phyloP scores from a whole-genome alignment of 768 basidiomycete species.

The Boletales sp. region DNA sequence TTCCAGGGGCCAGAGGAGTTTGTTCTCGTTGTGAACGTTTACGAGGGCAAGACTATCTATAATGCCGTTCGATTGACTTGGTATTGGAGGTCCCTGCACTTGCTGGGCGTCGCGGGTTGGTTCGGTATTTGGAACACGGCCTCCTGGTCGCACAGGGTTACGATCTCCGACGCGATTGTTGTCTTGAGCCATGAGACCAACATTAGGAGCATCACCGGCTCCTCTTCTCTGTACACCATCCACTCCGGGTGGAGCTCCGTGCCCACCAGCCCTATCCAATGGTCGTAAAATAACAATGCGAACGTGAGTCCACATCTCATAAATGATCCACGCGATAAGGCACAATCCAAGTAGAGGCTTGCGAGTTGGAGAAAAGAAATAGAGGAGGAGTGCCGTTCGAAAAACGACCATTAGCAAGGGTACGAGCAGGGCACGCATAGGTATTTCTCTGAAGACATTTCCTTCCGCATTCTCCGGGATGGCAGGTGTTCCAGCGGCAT shows the following conservation, averaged over 20 bases:
- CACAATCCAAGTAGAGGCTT: slow-evolving; percentile 68
- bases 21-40: slow-evolving; percentile 56
- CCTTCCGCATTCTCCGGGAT: slow-evolving; percentile 27
- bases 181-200: slow-evolving; percentile 14
- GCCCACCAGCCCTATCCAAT: slow-evolving; percentile 31
- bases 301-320: slow-evolving; percentile 73
- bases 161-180: slow-evolving; percentile 14
- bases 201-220: slow-evolving; percentile 22
- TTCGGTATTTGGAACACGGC: slow-evolving; percentile 13
- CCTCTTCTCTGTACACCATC: slow-evolving; percentile 19
- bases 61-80: slow-evolving; percentile 30
- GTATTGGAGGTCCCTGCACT: slow-evolving; percentile 27
- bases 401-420: slow-evolving; percentile 65
- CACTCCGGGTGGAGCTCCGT: slow-evolving; percentile 18
- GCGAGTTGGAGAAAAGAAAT: slow-evolving; percentile 73
- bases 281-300: slow-evolving; percentile 41
- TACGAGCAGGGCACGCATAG: slow-evolving; percentile 63
- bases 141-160: slow-evolving; percentile 14
- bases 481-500: slow-evolving; percentile 14
- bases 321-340: slow-evolving; percentile 66
- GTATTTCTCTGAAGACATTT: slow-evolving; percentile 48
- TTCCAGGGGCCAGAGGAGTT: slow-evolving; percentile 38
- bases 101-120: slow-evolving; percentile 16
- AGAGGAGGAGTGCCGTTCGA: slow-evolving; percentile 64
- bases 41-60: slow-evolving; percentile 54